Evolutionary conservation across 306 rosid genomes (phyloP).

Genomic region (Lathyrus aphaca): DNA sequence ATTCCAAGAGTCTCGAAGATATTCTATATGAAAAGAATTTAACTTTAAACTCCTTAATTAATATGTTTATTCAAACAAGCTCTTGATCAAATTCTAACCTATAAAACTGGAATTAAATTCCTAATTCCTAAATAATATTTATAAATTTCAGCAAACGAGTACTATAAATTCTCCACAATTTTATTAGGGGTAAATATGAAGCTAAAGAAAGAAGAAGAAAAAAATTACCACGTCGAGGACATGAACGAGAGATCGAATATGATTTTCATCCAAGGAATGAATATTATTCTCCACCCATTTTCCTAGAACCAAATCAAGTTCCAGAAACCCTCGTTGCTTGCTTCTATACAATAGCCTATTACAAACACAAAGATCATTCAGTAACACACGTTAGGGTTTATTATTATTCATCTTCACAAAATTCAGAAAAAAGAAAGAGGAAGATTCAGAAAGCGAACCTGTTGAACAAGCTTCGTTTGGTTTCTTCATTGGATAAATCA

Average conservation of each 20-base stretch:
- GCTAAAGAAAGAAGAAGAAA: background rate
- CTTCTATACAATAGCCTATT: slow-evolving; percentile 78
- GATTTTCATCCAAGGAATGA: slow-evolving; percentile 69
- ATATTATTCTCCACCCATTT: slow-evolving; percentile 89
- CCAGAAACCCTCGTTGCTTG: slow-evolving; percentile 87
- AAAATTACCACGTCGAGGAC: slow-evolving; percentile 72
- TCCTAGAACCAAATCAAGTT: slow-evolving; percentile 87
- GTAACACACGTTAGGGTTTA: background rate
- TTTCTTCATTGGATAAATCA: slow-evolving; percentile 73
- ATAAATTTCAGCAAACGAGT: background rate
- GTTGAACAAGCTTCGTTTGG: slow-evolving; percentile 74
- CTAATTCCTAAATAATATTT: background rate
- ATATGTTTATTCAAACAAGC: background rate
- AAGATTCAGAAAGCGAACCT: slow-evolving; percentile 44
- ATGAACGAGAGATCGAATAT: slow-evolving; percentile 61
- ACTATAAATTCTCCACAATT: background rate
- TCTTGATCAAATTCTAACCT: background rate
- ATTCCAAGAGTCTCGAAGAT: background rate
- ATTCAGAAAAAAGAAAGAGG: background rate
- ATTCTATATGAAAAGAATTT: background rate
- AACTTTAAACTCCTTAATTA: background rate
- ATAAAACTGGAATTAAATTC: background rate
- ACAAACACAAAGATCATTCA: background rate
- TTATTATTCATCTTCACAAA: background rate
- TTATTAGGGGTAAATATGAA: background rate